These are phyloP conservation scores for Myriosclerotinia curreyana DNA, from an alignment of 2,329 filamentous ascomycete species.

Conservation along the genomic window DNA sequence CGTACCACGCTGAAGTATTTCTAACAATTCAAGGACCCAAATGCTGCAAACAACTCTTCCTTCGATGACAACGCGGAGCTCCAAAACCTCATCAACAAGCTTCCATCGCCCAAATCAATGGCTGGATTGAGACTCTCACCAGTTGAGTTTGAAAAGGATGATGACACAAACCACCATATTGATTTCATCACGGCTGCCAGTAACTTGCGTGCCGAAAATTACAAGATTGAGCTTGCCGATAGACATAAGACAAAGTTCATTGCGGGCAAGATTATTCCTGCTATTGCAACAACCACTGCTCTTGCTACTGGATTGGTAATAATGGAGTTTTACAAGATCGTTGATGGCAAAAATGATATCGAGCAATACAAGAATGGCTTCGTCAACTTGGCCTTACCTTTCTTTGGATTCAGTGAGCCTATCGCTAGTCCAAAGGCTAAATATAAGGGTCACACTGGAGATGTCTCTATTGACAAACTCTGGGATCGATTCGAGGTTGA, in stretches of 20 bases:
- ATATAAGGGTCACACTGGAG: constrained; percentile 75
- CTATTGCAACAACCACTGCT: constrained; percentile 95
- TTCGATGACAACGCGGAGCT: constrained; percentile 76
- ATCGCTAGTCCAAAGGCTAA: constrained; percentile 90
- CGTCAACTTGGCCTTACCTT: constrained; percentile 90
- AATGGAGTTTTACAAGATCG: constrained; percentile 91
- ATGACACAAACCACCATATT: constrained; percentile 96
- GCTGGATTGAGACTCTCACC: constrained; percentile 85
- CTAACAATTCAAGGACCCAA: constrained; percentile 61
- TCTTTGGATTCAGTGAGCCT: constrained; percentile 98
- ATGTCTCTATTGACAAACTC: constrained; percentile 87
- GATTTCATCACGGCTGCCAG: constrained; percentile 98
- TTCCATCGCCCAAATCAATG: constrained; percentile 77
- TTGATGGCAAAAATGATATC: constrained; percentile 93
- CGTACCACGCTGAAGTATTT: neutral
- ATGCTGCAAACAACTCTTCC: constrained; percentile 51
- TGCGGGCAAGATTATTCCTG: constrained; percentile 98
- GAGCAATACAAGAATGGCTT: constrained; percentile 99
- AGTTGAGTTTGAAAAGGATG: constrained; percentile 98
- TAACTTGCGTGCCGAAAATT: constrained; percentile 95
- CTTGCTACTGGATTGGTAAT: constrained; percentile 91
- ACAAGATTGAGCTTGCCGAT: constrained; percentile 91
- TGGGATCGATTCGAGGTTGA: constrained; percentile 96
- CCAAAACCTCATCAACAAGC: constrained; percentile 63
- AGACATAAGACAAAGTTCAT: constrained; percentile 99